Evolutionary conservation across 768 basidiomycete genomes (phyloP).

Genomic region (Agrocybe pediades): DNA sequence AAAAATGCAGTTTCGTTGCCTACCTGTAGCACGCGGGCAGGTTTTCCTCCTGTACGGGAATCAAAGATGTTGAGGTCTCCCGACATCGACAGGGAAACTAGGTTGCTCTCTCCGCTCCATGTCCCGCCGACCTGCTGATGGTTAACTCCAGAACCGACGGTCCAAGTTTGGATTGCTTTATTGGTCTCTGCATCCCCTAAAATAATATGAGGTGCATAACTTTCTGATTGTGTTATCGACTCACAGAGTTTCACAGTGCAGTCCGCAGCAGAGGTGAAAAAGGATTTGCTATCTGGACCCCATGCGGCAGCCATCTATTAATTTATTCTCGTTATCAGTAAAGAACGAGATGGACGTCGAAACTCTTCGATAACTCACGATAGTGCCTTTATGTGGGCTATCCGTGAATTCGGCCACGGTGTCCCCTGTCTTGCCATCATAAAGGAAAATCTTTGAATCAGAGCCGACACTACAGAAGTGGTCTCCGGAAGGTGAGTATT

Average conservation of each 20-base stretch:
- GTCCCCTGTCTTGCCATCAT: conserved; percentile 89
- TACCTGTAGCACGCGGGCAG: conserved; percentile 64
- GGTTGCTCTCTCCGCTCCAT: conserved; percentile 72
- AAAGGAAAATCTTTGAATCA: conserved; percentile 85
- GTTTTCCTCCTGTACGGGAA: conserved; percentile 61
- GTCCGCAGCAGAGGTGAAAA: conserved; percentile 87
- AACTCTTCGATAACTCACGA: conserved; percentile 49
- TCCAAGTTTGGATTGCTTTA: conserved; percentile 70
- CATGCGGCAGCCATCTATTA: conserved; percentile 75
- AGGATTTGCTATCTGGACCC: conserved; percentile 70
- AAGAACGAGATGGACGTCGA: neutral
- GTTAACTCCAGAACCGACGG: conserved; percentile 69
- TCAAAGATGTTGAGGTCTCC: conserved; percentile 87
- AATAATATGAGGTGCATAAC: neutral
- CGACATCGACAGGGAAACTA: conserved; percentile 82
- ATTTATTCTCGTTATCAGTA: neutral
- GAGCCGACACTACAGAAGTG: conserved; percentile 88
- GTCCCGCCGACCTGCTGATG: conserved; percentile 88
- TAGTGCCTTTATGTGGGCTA: conserved; percentile 70
- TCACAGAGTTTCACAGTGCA: conserved; percentile 85
- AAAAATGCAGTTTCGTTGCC: conserved; percentile 15
- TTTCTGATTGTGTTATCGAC: conserved; percentile 18
- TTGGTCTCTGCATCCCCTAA: conserved; percentile 81
- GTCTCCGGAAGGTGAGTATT: conserved; percentile 79
- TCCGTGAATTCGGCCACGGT: conserved; percentile 69